Evolutionary conservation across 495 filamentous ascomycete genomes (phyloP), one percentile per base, ranked within the genome.

Genomic region (Bathelium albidoporum): DNA sequence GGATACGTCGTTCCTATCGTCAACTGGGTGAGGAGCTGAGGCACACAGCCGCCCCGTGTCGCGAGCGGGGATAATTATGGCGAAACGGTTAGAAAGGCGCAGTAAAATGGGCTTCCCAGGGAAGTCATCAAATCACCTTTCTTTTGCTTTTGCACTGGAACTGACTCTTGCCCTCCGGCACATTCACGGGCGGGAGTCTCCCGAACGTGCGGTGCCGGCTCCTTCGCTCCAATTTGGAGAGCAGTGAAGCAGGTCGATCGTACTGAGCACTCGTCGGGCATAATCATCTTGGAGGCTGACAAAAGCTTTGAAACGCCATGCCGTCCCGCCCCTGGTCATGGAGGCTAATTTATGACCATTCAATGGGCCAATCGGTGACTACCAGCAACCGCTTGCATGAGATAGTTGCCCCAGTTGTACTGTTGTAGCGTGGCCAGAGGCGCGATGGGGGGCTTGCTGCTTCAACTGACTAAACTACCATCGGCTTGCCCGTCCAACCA

Each of bases 211-310:
- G 49, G 49, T 29, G 22, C 24, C 49, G 49, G 49, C 24, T 55
- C 49, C 49, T 55, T 55, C 49, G 49, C 22, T 24, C 11, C 43
- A 18, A 20, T n/a, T 49, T 20, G 9, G 26, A 9, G 16, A 29
- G 49, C n/a, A n/a, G 29, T 55, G 49, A 55, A 55, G 49, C 49
- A 55, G 49, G 24, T 26, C 49, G 49, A 55, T 55, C 49, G 49
- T 29, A 2, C 10, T 9, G 49, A 3, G 24, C 20, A 20, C 9
- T 28, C 24, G 49, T 7, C 12, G 49, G 49, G 22, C 20, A 55
- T 55, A 16, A 55, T 55, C 49, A 24, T 24, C 22, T 28, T 24
- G 24, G 34, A 55, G 49, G 49, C 49, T 26, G 49, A 29, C 16
- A 24, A 29, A 29, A n/a, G 22, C 49, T 55, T 55, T 55, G 49